Evolutionary conservation across 495 filamentous ascomycete species (phyloP).

Genomic region (Opeltia flavorubescens): DNA sequence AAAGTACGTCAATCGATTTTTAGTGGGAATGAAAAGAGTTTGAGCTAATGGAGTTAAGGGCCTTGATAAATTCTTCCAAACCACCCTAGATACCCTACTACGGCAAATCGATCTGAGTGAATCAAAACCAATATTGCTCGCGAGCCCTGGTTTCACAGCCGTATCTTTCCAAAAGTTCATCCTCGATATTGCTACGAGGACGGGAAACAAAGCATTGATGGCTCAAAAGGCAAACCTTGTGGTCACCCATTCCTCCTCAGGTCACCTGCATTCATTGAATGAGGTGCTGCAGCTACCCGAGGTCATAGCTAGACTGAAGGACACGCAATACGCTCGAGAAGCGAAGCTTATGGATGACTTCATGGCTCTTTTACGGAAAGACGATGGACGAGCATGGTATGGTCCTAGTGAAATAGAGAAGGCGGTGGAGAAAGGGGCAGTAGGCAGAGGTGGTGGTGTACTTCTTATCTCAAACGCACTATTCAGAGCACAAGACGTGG

Average conservation of each 20-base stretch:
- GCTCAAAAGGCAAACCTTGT: conserved; percentile 49
- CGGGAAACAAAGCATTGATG: conserved; percentile 49
- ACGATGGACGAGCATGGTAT: conserved; percentile 87
- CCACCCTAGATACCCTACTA: conserved; percentile 58
- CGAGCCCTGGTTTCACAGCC: conserved; percentile 80
- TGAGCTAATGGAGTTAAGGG: conserved; percentile 26
- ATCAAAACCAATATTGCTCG: conserved; percentile 61
- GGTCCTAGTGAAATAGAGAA: conserved; percentile 72
- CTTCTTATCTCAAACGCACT: conserved; percentile 74
- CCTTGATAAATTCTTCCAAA: conserved; percentile 68
- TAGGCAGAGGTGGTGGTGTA: conserved; percentile 71
- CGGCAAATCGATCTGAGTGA: conserved; percentile 49
- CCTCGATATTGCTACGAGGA: conserved; percentile 51
- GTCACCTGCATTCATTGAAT: conserved; percentile 71
- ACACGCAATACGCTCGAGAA: conserved; percentile 79
- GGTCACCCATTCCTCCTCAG: conserved; percentile 72
- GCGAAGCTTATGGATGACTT: conserved; percentile 79
- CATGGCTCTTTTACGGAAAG: conserved; percentile 60
- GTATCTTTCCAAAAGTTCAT: conserved; percentile 69
- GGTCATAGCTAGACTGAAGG: conserved; percentile 57
- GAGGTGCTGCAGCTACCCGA: conserved; percentile 71
- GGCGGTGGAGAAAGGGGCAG: conserved; percentile 78
- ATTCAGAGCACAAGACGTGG: conserved; percentile 74
- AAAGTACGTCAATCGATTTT: conserved; percentile 28
- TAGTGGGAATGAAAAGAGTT: not conserved